A percentile compares a stretch with the other conserved stretches of the same genome.
phyloP scores from a whole-genome alignment of 371 early-diverging fungal species.

The Synchytrium microbalum region DNA sequence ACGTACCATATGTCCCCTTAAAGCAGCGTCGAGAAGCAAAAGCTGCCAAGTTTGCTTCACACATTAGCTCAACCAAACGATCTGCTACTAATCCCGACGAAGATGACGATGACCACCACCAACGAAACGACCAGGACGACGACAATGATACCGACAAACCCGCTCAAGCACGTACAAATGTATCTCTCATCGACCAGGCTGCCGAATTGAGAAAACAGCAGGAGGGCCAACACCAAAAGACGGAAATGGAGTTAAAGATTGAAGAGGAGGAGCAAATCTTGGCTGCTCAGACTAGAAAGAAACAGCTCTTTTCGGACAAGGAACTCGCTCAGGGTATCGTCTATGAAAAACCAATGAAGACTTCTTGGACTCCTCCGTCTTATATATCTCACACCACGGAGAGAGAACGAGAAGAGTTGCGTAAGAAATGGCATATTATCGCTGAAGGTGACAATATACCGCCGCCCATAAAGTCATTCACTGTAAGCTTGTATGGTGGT shows the following conservation, averaged over 20 bases:
- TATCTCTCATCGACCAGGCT: constrained; percentile 79
- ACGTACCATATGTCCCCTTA: constrained; percentile 73
- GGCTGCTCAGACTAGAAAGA: constrained; percentile 70
- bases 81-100: constrained; percentile 20
- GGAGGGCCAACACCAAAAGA: constrained; percentile 50
- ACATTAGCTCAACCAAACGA: constrained; percentile 20
- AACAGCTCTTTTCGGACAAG: constrained; percentile 71
- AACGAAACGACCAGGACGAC: constrained; percentile 34
- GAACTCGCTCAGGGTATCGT: constrained; percentile 81
- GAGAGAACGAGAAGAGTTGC: constrained; percentile 31
- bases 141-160: background rate
- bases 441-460: constrained; percentile 54
- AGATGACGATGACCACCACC: constrained; percentile 19
- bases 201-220: constrained; percentile 56
- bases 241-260: constrained; percentile 69
- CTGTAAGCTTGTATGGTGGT: constrained; percentile 4
- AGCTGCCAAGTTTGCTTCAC: constrained; percentile 25
- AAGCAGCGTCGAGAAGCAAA: constrained; percentile 59
- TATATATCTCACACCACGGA: constrained; percentile 43
- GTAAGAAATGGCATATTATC: constrained; percentile 50
- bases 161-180: constrained; percentile 27
- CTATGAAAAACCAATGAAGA: constrained; percentile 78
- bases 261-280: constrained; percentile 80
- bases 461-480: constrained; percentile 50
- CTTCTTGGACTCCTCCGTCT: constrained; percentile 79